Evolutionary conservation across 805 yeast species (phyloP), one percentile per base, ranked within the genome.

Genomic region (Groenewaldozyma tartarivorans): DNA sequence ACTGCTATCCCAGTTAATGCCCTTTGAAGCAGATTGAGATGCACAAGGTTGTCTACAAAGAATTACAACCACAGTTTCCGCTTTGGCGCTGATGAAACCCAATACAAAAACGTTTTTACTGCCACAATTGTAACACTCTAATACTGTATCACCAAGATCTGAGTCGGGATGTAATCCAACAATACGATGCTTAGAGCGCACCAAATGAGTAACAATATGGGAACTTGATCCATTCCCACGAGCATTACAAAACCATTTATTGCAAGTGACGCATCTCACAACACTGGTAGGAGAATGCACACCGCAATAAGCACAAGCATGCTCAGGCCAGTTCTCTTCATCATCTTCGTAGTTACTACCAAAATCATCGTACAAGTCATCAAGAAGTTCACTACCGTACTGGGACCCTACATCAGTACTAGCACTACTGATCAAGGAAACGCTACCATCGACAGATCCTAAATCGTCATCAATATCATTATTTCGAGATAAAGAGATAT

Each of bases 121-220:
- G 22, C 95, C 95, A 65, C 96, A 88, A 54, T 79, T 80, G 62
- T 87, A 88, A 63, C 96, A 88, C 58, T 88, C 96, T 43, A 88
- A 63, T 1, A 77, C 71, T 4, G 88, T 80, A 40, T 82, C 95
- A n/a, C 96, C 96, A 20, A 87, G 66, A 46, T 83, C 87, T 1
- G 88, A 79, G 20, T 81, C 81, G 29, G 78, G 78, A 57, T 87
- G 95, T 35, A 86, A 68, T 1, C 81, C 68, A 2, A 88, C 86
- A 13, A 50, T 66, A 51, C 79, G 77, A 57, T 88, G 96, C 46
- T 79, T 75, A 1, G 95, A 74, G 50, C 83, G 63, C 21, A 86
- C 94, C 56, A 87, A 63, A 60, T 88, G 96, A 15, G 83, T 82
- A 16, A 88, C 77, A 13, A 88, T 83, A 58, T 88, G 96, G 1